These are phyloP conservation scores for Candida sp. DNA, from an alignment of 1,139 yeast genomes.

Conservation along the genomic window DNA sequence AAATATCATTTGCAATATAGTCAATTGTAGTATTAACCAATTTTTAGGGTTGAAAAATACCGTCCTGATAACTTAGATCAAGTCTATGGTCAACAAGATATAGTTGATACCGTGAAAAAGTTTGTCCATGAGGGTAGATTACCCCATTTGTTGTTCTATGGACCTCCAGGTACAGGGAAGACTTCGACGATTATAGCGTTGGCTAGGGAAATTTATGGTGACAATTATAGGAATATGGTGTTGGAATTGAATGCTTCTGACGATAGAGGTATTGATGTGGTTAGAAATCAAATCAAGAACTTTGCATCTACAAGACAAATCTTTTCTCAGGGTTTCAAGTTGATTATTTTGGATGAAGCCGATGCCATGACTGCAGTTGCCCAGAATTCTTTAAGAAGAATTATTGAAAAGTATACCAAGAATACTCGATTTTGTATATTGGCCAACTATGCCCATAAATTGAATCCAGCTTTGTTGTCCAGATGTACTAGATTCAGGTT, in stretches of 20 bases:
- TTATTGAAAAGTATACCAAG: slow-evolving; percentile 90
- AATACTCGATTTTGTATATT: slow-evolving; percentile 94
- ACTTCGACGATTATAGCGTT: slow-evolving; percentile 91
- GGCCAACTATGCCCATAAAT: slow-evolving; percentile 94
- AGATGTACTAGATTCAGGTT: slow-evolving; percentile 96
- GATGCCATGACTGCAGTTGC: slow-evolving; percentile 99
- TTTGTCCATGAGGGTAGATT: slow-evolving; percentile 80
- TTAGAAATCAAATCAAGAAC: slow-evolving; percentile 77
- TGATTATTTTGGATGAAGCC: slow-evolving; percentile 94
- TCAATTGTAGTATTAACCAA: slow-evolving; percentile 17
- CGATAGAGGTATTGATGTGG: slow-evolving; percentile 86
- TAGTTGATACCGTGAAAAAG: slow-evolving; percentile 75
- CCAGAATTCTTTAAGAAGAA: slow-evolving; percentile 84
- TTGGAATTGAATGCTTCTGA: slow-evolving; percentile 87
- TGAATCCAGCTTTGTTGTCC: slow-evolving; percentile 91
- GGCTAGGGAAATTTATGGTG: slow-evolving; percentile 89
- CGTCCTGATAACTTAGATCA: slow-evolving; percentile 84
- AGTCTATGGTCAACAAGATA: slow-evolving; percentile 87
- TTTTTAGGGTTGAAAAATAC: slow-evolving; percentile 84
- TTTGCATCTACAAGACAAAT: slow-evolving; percentile 92
- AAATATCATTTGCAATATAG: neutral
- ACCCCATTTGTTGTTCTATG: slow-evolving; percentile 90
- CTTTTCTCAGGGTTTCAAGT: slow-evolving; percentile 72
- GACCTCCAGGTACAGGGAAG: slow-evolving; percentile 98
- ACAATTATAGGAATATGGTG: slow-evolving; percentile 82